Evolutionary conservation across 768 basidiomycete species (phyloP), one percentile per base, ranked within the genome.

Genomic region (Tylopilus subfusipes): DNA sequence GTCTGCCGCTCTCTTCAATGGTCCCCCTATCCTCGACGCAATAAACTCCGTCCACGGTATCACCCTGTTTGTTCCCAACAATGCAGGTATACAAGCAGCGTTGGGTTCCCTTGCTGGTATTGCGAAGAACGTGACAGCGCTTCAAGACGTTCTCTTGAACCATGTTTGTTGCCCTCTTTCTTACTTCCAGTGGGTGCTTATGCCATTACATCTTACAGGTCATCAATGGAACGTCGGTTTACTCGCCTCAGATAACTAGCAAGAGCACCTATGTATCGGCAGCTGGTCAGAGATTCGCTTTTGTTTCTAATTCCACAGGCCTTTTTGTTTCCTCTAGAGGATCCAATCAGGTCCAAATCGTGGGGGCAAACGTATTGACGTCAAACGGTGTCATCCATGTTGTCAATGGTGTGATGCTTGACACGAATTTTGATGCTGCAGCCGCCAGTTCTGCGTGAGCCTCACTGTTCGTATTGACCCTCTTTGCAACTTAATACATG

Each of bases 331-430:
- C 72, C 31, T 71, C 66, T 18, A 67, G 70, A 9, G 78, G 75
- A 43, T 72, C 73, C 46, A 61, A 75, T 57, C 72, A 76, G 36
- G 85, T 82, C 7, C 74, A 69, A 58, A 80, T 90, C 61, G 62
- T 85, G 39, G 74, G 76, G 48, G 67, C 80, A 14, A 85, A 90
- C 64, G 75, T 86, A 6, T 71, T 90, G 59, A 66, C 81, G 24
- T 64, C 75, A 18, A 90, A 90, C 57, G 88, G 88, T 43, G 89
- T 90, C 39, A 66, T 86, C 10, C 86, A 90, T 65, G 65, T 85
- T 39, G 77, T 86, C 54, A 74, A 85, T 58, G 60, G 70, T 18
- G 81, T 84, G 11, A 73, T 88, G 30, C 39, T 81, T 16, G 76
- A 82, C 65, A 71, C 74, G 4, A 65, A 75, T 8, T 59, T 54